Conservation (phyloP, 2,329 filamentous ascomycete species). For the Lecanoromycetidae sp. region DNA sequence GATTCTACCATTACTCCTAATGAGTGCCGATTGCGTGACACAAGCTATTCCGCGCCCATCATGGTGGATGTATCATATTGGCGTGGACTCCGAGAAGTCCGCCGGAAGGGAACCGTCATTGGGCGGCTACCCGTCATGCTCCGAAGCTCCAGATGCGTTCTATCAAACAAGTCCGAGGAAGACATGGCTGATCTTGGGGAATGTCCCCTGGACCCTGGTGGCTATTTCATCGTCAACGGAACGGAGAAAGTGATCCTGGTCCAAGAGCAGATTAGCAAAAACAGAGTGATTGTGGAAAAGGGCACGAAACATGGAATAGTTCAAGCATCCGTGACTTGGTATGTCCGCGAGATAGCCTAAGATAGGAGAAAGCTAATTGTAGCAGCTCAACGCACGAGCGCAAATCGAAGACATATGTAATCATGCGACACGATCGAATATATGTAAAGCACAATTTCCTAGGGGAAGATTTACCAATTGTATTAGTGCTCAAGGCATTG, state of each 20-base stretch:
- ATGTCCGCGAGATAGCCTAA: conserved; percentile 11
- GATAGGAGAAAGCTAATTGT: conserved; percentile 16
- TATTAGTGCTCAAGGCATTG: conserved; percentile 83
- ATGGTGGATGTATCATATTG: conserved; percentile 86
- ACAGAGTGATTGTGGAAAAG: conserved; percentile 92
- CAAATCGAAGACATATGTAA: conserved; percentile 94
- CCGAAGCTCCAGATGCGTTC: conserved; percentile 82
- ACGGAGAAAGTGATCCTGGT: conserved; percentile 98
- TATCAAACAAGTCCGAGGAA: conserved; percentile 69
- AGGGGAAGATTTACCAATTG: conserved; percentile 86
- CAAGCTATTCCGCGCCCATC: conserved; percentile 95
- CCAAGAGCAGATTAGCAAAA: conserved; percentile 98
- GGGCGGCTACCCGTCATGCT: conserved; percentile 95
- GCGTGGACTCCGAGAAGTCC: conserved; percentile 64
- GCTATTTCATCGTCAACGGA: conserved; percentile 94
- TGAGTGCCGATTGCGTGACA: conserved; percentile 89
- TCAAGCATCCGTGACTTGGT: conserved; percentile 79
- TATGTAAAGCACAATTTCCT: conserved; percentile 86
- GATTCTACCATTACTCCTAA: conserved; percentile 65
- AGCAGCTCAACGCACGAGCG: conserved; percentile 86
- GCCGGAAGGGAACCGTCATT: conserved; percentile 62
- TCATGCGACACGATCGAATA: conserved; percentile 85
- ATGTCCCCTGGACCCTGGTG: conserved; percentile 88
- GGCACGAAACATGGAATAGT: conserved; percentile 72
- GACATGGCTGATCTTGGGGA: conserved; percentile 91